A percentile compares a stretch with the other conserved stretches of the same genome.
Conservation (phyloP, 495 filamentous ascomycete species). For the Jackrogersella minutella region DNA sequence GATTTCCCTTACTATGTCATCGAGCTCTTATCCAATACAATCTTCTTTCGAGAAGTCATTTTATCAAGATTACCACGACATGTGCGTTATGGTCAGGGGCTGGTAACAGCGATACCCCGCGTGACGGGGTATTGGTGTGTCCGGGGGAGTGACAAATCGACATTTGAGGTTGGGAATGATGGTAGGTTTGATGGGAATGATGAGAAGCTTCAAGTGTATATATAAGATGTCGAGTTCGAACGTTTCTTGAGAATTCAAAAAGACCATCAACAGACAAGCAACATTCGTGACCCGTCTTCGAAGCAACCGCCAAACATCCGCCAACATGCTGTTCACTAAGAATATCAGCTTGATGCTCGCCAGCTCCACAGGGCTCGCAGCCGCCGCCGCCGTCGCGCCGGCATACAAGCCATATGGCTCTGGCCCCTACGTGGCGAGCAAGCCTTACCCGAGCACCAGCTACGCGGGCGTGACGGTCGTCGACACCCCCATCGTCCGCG, state of each 20-base stretch:
- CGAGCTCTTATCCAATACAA: slow-evolving; percentile 17
- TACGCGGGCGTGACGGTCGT: slow-evolving; percentile 48
- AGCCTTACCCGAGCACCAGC: slow-evolving; percentile 31
- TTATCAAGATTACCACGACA: background rate
- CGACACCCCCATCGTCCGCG: slow-evolving; percentile 51
- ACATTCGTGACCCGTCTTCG: slow-evolving; percentile 5
- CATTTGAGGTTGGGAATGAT: background rate
- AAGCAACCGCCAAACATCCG: slow-evolving; percentile 4
- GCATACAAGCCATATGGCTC: background rate
- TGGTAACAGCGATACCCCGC: background rate
- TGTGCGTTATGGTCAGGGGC: slow-evolving; percentile 1
- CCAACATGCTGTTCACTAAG: slow-evolving; percentile 32
- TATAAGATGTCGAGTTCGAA: slow-evolving; percentile 7
- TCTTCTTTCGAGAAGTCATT: background rate
- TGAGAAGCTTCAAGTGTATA: slow-evolving; percentile 18
- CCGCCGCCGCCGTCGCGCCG: slow-evolving; percentile 3
- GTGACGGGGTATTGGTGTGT: slow-evolving; percentile 2
- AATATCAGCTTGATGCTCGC: slow-evolving; percentile 21
- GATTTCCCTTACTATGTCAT: slow-evolving; percentile 33
- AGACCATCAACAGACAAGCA: slow-evolving; percentile 10
- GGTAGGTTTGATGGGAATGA: background rate
- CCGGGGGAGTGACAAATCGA: background rate
- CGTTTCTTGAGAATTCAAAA: slow-evolving; percentile 3
- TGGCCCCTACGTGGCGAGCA: slow-evolving; percentile 10
- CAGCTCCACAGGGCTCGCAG: slow-evolving; percentile 8